Evolutionary conservation across 1,284 basidiomycete species (phyloP), one percentile per base, ranked within the genome.

Genomic region (Pterulicium gracile): DNA sequence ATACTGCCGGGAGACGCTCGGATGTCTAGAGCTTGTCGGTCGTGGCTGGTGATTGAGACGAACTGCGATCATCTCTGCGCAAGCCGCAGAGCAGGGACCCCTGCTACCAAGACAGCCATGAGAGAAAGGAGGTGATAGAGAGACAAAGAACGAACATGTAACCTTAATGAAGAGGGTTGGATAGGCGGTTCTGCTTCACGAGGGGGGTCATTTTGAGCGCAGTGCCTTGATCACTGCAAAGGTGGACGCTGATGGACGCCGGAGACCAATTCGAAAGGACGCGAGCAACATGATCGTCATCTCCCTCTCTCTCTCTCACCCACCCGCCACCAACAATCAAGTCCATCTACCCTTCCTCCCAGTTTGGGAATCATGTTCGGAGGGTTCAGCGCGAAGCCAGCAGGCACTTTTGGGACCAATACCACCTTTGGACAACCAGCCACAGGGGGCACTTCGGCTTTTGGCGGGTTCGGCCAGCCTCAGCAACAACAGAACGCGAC

Each of bases 401-500:
- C 19, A 7, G 36, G 36, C 19, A 18, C 7, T 17, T 39, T 39
- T 39, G 36, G 36, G n/a, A 17, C 7, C 36, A 17, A 13, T 17
- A 17, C 36, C 22, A 12, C 39, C 10, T 56, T 56, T 42, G 54
- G 56, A 2, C 50, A 51, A 17, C 42, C 49, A 5, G 45, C 50
- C 14, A 48, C 50, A 10, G 49, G 50, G 47, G 18, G 24, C 51
- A 5, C 54, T n/a, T n/a, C n/a, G 55, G 15, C 36, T 18, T 17
- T 18, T 15, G 5, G 7, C 4, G 48, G 63, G 17, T 66, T 65
- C 47, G 63, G 64, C 10, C 53, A 57, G 42, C 45, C 53, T 34
- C 56, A 56, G 43, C 61, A 58, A 50, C 56, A 55, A 23, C 61
- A 56, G 54, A 49, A 24, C 55, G 55, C 46, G 54, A 55, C 47